phyloP scores from a whole-genome alignment of 768 basidiomycete species.

The Termitomyces sp. region DNA sequence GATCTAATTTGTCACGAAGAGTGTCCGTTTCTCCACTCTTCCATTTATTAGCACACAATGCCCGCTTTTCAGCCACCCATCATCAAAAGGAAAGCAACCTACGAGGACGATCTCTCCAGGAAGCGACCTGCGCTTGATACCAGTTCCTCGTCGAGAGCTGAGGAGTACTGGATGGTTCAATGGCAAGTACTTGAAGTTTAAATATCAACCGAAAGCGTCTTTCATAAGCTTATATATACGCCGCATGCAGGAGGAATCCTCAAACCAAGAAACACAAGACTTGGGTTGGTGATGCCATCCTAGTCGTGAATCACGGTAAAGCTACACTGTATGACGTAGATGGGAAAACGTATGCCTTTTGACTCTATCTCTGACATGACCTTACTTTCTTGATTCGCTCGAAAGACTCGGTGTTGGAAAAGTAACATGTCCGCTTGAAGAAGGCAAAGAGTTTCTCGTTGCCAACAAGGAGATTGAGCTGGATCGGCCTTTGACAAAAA shows the following conservation, averaged over 20 bases:
- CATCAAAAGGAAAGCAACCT: conserved; percentile 32
- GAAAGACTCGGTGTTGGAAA: conserved; percentile 52
- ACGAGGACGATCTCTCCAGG: conserved; percentile 18
- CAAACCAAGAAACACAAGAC: conserved; percentile 84
- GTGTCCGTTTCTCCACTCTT: too few species aligned
- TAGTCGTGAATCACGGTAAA: conserved; percentile 42
- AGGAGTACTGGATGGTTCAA: conserved; percentile 71
- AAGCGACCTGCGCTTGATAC: conserved; percentile 27
- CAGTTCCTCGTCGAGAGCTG: not conserved
- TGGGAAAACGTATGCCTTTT: conserved; percentile 52
- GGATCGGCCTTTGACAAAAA: conserved; percentile 48
- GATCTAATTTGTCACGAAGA: not conserved
- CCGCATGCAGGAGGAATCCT: conserved; percentile 50
- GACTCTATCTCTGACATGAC: not conserved
- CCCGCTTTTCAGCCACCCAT: conserved; percentile 25
- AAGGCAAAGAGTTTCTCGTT: conserved; percentile 31
- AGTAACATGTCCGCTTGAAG: conserved; percentile 31
- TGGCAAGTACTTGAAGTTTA: conserved; percentile 46
- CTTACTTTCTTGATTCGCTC: not conserved
- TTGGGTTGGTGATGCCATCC: conserved; percentile 82
- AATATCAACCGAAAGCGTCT: too few species aligned
- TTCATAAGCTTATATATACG: not conserved
- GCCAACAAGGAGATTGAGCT: conserved; percentile 62
- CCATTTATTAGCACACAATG: conserved; percentile 13
- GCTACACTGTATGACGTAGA: conserved; percentile 57